Evolutionary conservation across 345 rosid genomes (phyloP).

Genomic region (Cardiospermum halicacabum): DNA sequence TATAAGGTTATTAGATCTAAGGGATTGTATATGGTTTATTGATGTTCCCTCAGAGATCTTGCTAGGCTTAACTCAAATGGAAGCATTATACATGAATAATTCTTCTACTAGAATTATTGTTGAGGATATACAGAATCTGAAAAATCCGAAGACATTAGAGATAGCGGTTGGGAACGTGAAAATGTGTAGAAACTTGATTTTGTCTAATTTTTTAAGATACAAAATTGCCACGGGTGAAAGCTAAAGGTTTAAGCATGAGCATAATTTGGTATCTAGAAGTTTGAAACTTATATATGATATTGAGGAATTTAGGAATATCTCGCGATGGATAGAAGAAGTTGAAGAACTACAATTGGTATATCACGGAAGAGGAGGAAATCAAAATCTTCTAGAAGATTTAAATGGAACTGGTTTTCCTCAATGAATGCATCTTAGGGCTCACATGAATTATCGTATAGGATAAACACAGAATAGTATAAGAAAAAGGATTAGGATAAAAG

Average conservation of each 20-base stretch:
- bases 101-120: constrained; percentile 11
- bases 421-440: constrained; percentile 6
- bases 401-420: constrained; percentile 1
- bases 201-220: constrained; percentile 4
- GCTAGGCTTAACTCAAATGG: constrained; percentile 11
- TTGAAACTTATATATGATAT: not conserved
- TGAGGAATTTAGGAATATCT: not conserved
- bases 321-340: not conserved
- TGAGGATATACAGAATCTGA: constrained; percentile 6
- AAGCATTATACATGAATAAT: constrained; percentile 17
- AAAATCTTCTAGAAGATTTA: not conserved
- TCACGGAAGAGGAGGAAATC: not conserved
- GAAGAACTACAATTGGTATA: constrained; percentile 6
- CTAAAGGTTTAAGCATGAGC: not conserved
- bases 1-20: constrained; percentile 20
- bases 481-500: no score
- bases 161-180: constrained; percentile 5
- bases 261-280: not conserved
- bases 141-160: not conserved
- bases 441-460: no score
- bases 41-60: constrained; percentile 11
- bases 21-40: not conserved
- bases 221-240: constrained; percentile 18
- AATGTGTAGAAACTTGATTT: not conserved
- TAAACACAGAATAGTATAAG: no score